Conservation (phyloP, 805 yeast genomes). For the Candida pseudoglaebosa region DNA sequence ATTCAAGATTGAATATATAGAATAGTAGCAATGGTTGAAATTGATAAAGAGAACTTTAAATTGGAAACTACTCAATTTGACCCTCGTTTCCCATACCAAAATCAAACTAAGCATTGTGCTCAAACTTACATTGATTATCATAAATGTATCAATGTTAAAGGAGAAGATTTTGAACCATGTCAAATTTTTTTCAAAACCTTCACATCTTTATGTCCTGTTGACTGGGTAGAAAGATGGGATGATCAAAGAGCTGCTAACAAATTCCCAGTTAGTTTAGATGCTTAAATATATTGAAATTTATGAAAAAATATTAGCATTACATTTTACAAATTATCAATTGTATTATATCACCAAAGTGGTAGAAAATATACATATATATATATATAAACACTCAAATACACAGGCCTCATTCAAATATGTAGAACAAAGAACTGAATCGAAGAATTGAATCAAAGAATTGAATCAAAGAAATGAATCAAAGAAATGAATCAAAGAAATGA, state of each 20-base stretch:
- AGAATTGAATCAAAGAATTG: no score
- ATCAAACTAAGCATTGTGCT: constrained; percentile 98
- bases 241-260: constrained; percentile 67
- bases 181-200: constrained; percentile 89
- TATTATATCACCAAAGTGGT: no score
- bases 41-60: constrained; percentile 37
- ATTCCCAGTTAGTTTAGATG: constrained; percentile 39
- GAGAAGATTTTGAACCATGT: constrained; percentile 98
- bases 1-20: not conserved
- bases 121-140: constrained; percentile 97
- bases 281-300: constrained; percentile 11
- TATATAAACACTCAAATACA: no score
- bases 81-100: constrained; percentile 94
- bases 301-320: not conserved
- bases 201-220: constrained; percentile 79
- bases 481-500: no score
- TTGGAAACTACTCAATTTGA: constrained; percentile 57
- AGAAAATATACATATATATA: no score
- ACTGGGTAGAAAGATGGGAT: constrained; percentile 86
- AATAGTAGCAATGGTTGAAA: constrained; percentile 22
- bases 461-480: no score
- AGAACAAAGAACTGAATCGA: no score
- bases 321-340: not conserved
- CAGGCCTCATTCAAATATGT: no score
- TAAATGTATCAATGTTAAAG: constrained; percentile 94